Conservation (phyloP, 140 eudicot genomes). For the Anethum foeniculum region DNA sequence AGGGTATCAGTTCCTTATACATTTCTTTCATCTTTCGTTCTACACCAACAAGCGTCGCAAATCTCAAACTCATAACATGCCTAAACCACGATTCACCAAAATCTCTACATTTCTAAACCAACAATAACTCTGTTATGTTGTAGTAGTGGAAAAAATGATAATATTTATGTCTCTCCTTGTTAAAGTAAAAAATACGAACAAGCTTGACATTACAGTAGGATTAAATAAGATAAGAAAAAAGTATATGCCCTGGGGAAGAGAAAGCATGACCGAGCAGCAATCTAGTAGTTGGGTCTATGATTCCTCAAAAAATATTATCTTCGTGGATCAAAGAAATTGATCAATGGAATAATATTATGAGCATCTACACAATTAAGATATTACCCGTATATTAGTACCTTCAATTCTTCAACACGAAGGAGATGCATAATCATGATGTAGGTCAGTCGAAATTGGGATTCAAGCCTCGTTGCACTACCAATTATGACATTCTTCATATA, state of each 20-base stretch:
- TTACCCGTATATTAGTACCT: constrained; percentile 39
- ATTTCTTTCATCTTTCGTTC: background rate
- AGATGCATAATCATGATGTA: constrained; percentile 98
- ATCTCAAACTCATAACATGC: background rate
- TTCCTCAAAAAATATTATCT: background rate
- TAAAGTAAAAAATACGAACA: background rate
- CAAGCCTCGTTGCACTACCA: constrained; percentile 87
- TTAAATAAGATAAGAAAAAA: background rate
- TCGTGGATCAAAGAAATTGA: background rate
- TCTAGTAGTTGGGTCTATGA: background rate
- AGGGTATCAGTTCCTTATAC: background rate
- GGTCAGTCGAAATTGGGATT: constrained; percentile 90
- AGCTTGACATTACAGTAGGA: background rate
- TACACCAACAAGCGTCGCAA: background rate
- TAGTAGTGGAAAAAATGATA: background rate
- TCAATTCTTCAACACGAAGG: constrained; percentile 95
- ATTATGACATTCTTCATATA: constrained; percentile 67
- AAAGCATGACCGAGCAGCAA: background rate
- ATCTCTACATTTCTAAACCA: background rate
- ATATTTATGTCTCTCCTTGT: background rate
- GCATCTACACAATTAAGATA: background rate
- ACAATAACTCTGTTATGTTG: background rate
- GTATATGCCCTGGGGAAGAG: background rate
- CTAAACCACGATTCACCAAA: background rate
- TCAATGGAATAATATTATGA: background rate